phyloP scores from a whole-genome alignment of 176 grass and related monocot genomes.

The Leersia perrieri region DNA sequence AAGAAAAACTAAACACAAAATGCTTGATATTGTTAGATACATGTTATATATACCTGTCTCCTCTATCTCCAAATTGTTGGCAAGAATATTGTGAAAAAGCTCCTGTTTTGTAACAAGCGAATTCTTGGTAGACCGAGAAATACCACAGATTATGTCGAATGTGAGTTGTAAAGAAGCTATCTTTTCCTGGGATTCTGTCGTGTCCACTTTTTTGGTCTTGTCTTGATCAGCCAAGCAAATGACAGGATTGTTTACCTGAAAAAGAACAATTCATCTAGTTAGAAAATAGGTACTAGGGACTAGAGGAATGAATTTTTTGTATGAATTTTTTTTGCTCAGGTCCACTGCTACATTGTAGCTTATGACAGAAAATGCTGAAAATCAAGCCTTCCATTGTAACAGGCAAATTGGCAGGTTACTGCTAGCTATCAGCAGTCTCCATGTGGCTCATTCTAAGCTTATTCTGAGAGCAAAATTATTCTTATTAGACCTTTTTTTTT shows the following conservation, averaged over 20 bases:
- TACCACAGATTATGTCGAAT: constrained; percentile 70
- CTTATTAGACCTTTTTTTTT: not conserved
- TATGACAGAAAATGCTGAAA: not conserved
- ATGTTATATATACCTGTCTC: constrained; percentile 61
- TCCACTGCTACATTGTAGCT: not conserved
- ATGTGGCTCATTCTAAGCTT: not conserved
- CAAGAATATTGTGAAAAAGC: constrained; percentile 85
- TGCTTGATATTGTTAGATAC: constrained; percentile 27
- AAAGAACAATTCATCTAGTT: constrained; percentile 16
- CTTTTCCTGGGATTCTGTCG: constrained; percentile 31
- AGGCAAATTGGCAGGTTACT: constrained; percentile 1
- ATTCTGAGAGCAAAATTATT: not conserved
- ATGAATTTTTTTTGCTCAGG: not conserved
- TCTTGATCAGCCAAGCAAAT: constrained; percentile 6
- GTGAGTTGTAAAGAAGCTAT: constrained; percentile 52
- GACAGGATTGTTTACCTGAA: constrained; percentile 30
- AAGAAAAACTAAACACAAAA: constrained; percentile 6
- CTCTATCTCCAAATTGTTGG: constrained; percentile 91
- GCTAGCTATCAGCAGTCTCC: not conserved
- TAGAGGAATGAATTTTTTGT: not conserved
- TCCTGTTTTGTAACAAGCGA: constrained; percentile 75
- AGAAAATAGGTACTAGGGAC: constrained; percentile 27
- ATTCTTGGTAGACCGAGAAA: constrained; percentile 69
- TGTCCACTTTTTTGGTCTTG: constrained; percentile 16
- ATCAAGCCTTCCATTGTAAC: not conserved